Evolutionary conservation across 169 alveolate genomes (phyloP).

Genomic region (Eimeria acervulina): DNA sequence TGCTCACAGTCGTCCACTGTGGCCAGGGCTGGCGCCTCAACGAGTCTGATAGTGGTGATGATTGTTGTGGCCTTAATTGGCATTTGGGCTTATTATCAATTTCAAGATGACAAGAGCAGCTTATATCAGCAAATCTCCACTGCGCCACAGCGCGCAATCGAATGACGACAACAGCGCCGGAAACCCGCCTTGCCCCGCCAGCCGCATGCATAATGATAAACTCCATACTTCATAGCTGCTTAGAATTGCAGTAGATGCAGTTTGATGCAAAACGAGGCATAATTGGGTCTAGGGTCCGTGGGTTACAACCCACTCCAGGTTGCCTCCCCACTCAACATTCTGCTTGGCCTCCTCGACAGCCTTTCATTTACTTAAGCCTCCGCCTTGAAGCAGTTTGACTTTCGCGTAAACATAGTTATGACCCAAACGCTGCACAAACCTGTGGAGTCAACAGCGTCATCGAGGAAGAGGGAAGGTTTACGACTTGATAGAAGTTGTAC

Average conservation of each 20-base stretch:
- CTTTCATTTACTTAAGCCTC: too few species aligned
- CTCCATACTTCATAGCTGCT: not conserved
- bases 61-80: constrained; percentile 47
- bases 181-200: not conserved
- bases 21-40: not conserved
- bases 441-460: not conserved
- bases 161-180: not conserved
- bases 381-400: too few species aligned
- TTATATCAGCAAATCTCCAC: constrained; percentile 36
- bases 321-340: not conserved
- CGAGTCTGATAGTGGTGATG: constrained; percentile 34
- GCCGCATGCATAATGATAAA: not conserved
- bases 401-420: too few species aligned
- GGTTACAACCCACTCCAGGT: not conserved
- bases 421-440: not conserved
- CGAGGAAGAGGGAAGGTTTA: not conserved
- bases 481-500: not conserved
- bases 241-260: not conserved
- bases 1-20: not conserved
- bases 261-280: not conserved
- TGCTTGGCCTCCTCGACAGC: not conserved
- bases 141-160: not conserved
- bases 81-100: constrained; percentile 60
- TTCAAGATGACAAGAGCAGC: constrained; percentile 57
- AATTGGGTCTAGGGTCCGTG: not conserved